A percentile compares a stretch with the other conserved stretches of the same genome.
Conservation (phyloP, 352 stramenopile genomes). For the Globisporangium megalacanthum region DNA sequence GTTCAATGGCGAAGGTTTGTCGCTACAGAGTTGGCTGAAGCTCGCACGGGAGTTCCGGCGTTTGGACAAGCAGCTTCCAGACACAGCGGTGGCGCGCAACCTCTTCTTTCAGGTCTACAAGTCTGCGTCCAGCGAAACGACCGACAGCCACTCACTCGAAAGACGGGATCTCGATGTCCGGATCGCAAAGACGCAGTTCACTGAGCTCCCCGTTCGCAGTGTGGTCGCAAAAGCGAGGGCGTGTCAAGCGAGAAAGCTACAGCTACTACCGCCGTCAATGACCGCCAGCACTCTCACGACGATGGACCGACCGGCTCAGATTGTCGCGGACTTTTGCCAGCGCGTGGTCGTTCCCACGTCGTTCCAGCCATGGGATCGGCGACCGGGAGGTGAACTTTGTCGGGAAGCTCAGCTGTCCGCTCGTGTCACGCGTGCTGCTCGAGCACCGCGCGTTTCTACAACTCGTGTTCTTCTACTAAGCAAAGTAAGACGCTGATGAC, state of each 20-base stretch:
- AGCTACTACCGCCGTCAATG: background rate
- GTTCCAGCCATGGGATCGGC: conserved; percentile 7
- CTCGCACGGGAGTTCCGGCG: conserved; percentile 30
- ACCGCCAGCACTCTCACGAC: background rate
- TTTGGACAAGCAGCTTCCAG: conserved; percentile 21
- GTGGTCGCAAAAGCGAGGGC: conserved; percentile 1
- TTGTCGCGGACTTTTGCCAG: conserved; percentile 36
- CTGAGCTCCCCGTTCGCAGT: conserved; percentile 12
- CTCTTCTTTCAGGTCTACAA: conserved; percentile 9
- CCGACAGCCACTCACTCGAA: background rate
- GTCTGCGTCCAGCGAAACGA: no score
- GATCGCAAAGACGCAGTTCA: conserved; percentile 12
- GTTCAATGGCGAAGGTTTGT: conserved; percentile 21
- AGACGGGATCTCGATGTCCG: conserved; percentile 2
- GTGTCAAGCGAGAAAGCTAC: background rate
- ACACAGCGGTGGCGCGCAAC: background rate
- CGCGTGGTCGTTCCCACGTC: conserved; percentile 24
- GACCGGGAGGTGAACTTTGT: conserved; percentile 31
- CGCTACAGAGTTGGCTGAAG: conserved; percentile 18
- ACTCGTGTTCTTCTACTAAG: conserved; percentile 46
- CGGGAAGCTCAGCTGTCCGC: conserved; percentile 32
- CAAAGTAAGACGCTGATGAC: conserved; percentile 27
- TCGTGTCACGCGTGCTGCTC: conserved; percentile 36
- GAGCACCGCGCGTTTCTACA: conserved; percentile 56
- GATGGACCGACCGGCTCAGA: conserved; percentile 16